A percentile compares a stretch with the other conserved stretches of the same genome.
These are phyloP conservation scores for Xylaria polymorpha DNA, from an alignment of 2,329 filamentous ascomycete species.

Conservation along the genomic window DNA sequence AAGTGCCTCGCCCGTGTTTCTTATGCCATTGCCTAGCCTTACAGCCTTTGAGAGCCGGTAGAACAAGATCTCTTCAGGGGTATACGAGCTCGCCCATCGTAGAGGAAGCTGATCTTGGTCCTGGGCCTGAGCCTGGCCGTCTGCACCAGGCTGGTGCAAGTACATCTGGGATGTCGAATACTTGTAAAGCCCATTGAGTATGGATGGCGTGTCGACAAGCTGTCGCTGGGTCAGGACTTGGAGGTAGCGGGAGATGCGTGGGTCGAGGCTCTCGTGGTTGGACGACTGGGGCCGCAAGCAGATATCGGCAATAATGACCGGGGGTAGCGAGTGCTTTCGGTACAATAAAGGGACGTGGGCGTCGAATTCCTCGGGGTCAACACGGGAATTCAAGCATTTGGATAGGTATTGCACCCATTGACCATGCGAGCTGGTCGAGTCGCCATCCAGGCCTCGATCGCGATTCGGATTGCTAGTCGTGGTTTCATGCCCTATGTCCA, in stretches of 20 bases:
- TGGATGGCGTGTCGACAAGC: slow-evolving; percentile 64
- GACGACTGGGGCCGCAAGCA: slow-evolving; percentile 65
- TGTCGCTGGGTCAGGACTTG: slow-evolving; percentile 64
- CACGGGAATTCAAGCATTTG: slow-evolving; percentile 62
- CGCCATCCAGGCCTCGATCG: not conserved
- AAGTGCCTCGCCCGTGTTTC: slow-evolving; percentile 60
- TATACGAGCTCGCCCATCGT: slow-evolving; percentile 68
- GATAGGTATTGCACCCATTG: slow-evolving; percentile 65
- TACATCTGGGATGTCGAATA: slow-evolving; percentile 65
- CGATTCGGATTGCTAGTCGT: slow-evolving; percentile 24
- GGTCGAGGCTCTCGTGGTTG: slow-evolving; percentile 65
- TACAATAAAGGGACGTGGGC: slow-evolving; percentile 62
- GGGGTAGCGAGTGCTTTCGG: slow-evolving; percentile 63
- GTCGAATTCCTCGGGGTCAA: slow-evolving; percentile 66
- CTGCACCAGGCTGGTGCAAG: slow-evolving; percentile 43
- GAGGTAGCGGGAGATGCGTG: slow-evolving; percentile 69
- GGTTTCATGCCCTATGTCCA: slow-evolving; percentile 43
- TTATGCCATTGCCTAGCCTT: slow-evolving; percentile 64
- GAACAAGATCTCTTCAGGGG: slow-evolving; percentile 88
- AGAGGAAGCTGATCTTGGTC: slow-evolving; percentile 39
- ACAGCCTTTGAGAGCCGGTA: slow-evolving; percentile 93
- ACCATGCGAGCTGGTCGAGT: slow-evolving; percentile 44
- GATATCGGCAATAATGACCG: slow-evolving; percentile 65
- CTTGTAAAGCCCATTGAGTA: slow-evolving; percentile 66
- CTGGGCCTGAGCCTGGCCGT: slow-evolving; percentile 32